These are phyloP conservation scores for Fusarium newnesense DNA, from an alignment of 2,329 filamentous ascomycete genomes.

Conservation along the genomic window DNA sequence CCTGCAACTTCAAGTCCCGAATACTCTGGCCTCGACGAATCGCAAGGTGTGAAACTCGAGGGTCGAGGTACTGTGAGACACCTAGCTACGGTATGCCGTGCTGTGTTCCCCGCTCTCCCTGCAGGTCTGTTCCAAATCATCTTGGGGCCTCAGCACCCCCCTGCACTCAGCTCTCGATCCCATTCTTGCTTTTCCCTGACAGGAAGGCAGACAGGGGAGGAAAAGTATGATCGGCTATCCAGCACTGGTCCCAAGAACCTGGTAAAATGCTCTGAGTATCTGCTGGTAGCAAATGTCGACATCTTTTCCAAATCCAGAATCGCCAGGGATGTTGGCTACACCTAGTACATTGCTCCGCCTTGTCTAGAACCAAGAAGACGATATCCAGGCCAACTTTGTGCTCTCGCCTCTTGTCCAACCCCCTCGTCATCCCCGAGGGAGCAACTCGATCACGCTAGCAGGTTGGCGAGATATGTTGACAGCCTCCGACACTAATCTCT, in stretches of 20 bases:
- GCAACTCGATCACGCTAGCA: conserved; percentile 20
- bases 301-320: not conserved
- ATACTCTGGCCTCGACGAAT: conserved; percentile 10
- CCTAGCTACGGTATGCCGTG: conserved; percentile 1
- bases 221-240: not conserved
- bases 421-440: conserved; percentile 19
- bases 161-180: conserved; percentile 25
- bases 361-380: not conserved
- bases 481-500: conserved; percentile 25
- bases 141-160: not conserved
- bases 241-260: conserved; percentile 24
- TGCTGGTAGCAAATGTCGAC: not conserved
- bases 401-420: conserved; percentile 20
- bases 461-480: conserved; percentile 24
- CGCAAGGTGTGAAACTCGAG: conserved; percentile 4
- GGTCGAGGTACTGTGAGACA: conserved; percentile 14
- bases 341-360: not conserved
- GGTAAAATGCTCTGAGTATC: conserved; percentile 9
- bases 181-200: conserved; percentile 12
- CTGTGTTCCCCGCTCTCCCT: conserved; percentile 31
- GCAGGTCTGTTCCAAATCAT: conserved; percentile 16
- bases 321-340: not conserved
- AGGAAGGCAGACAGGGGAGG: conserved; percentile 12
- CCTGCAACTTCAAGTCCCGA: conserved; percentile 12
- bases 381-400: not conserved